A percentile compares a stretch with the other conserved stretches of the same genome.
These are phyloP conservation scores for Ustilago tritici DNA, from an alignment of 1,284 basidiomycete species.

Conservation along the genomic window DNA sequence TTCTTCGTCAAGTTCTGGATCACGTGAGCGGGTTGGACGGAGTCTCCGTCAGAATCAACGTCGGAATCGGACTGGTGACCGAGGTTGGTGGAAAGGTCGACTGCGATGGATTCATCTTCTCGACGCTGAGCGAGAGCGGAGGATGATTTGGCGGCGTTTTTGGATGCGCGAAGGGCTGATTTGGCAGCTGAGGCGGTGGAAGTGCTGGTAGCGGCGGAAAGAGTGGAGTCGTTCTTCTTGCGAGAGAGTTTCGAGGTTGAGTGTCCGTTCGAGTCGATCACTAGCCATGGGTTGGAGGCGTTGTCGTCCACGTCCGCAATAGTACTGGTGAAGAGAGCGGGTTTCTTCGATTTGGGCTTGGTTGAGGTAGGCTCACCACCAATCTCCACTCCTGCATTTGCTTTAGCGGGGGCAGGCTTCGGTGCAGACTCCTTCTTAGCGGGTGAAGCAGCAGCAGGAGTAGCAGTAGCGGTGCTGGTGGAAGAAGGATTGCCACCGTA, in stretches of 20 bases:
- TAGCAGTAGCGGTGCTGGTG: neutral
- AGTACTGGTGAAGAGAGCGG: slow-evolving; percentile 1
- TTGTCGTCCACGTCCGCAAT: slow-evolving; percentile 12
- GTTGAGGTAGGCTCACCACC: slow-evolving; percentile 16
- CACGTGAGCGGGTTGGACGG: neutral
- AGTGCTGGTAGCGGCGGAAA: slow-evolving; percentile 10
- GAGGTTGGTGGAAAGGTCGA: slow-evolving; percentile 21
- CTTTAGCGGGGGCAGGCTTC: neutral
- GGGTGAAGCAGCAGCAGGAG: neutral
- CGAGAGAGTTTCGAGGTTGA: slow-evolving; percentile 26
- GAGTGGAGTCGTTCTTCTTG: slow-evolving; percentile 48
- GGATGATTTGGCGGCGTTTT: slow-evolving; percentile 46
- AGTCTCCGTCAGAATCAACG: slow-evolving; percentile 30
- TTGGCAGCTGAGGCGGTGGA: slow-evolving; percentile 38
- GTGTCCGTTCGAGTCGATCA: slow-evolving; percentile 9
- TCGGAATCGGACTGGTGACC: neutral
- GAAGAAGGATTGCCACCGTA: slow-evolving; percentile 36
- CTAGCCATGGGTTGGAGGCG: slow-evolving; percentile 54
- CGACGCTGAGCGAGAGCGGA: slow-evolving; percentile 31
- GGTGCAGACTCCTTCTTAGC: neutral
- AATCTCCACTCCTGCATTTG: slow-evolving; percentile 16
- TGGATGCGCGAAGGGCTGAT: slow-evolving; percentile 38
- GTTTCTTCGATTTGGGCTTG: slow-evolving; percentile 11
- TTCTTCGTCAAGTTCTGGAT: neutral
- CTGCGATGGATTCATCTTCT: slow-evolving; percentile 22